These are phyloP conservation scores for Raphanus sativus DNA, from an alignment of 345 rosid species.

Conservation along the genomic window DNA sequence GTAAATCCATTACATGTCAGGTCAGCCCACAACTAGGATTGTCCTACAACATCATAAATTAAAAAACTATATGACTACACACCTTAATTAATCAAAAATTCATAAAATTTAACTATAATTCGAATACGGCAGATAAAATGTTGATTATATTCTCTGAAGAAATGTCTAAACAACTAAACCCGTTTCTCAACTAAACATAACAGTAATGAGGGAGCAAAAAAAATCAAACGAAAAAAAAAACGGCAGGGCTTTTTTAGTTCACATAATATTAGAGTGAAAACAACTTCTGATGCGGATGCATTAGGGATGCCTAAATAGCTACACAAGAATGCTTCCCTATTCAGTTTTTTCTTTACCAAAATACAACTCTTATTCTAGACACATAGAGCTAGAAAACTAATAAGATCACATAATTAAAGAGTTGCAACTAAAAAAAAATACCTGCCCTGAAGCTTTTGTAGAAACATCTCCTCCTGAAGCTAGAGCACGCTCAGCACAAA, in stretches of 20 bases:
- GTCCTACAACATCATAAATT: neutral
- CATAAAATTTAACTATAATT: neutral
- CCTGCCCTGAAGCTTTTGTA: conserved; percentile 89
- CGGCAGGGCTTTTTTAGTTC: neutral
- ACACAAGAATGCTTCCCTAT: neutral
- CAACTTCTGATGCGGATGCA: neutral
- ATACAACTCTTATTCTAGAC: neutral
- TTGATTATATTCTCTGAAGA: neutral
- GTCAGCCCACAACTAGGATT: conserved; percentile 7
- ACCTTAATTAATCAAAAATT: neutral
- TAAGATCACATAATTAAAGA: neutral
- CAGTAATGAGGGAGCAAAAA: neutral
- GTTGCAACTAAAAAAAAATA: conserved; percentile 19
- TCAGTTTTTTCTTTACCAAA: neutral
- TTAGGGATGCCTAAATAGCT: conserved; percentile 4
- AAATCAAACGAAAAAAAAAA: neutral
- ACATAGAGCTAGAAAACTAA: neutral
- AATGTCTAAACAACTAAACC: neutral
- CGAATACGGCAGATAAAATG: neutral
- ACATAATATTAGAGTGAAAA: neutral
- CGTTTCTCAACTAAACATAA: neutral
- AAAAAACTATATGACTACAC: neutral
- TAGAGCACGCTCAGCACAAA: conserved; percentile 93
- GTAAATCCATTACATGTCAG: conserved; percentile 33
- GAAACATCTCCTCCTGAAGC: conserved; percentile 73